Evolutionary conservation across 345 rosid genomes (phyloP), one percentile per base, ranked within the genome.

Genomic region (Physaria fendleri): DNA sequence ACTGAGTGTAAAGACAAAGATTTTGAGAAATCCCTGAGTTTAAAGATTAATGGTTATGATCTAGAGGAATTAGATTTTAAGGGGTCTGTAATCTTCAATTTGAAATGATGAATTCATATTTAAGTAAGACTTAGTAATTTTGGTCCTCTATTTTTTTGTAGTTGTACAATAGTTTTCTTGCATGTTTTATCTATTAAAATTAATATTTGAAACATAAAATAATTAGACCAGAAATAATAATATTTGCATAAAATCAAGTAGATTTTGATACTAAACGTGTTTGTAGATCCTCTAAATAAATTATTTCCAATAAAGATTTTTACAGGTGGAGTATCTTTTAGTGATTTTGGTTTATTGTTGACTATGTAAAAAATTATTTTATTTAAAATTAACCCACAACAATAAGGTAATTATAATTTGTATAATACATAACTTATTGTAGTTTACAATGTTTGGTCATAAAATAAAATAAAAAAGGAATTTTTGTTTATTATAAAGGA

Each of bases 1-100:
- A 73, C 1, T 83, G 72, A 80, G 28, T 9, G 32, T n/a, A n/a
- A n/a, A 18, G 4, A 21, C 3, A 15, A 4, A 30, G 40, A 23
- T 47, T 38, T 39, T 58, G 56, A 41, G 21, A 34, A 59, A 33
- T 32, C 20, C 34, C 34, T 6, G 35, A 23, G 53, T 32, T 53
- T 42, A 52, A 52, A 39, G 44, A 15, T 24, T 54, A 54, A 23
- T 65, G 22, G 11, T 55, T 52, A 33, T 20, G 9, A 23, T 41
- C 11, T 62, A 35, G 45, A 24, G 42, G 6, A 46, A 24, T 29
- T 29, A 13, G 50, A 14, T 61, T 13, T 50, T 3, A 3, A 62
- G 41, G 17, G 6, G 16, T 13, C 55, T 43, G 62, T 12, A 43
- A 43, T 44, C 17, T 18, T 55, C 34, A 25, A 33, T 54, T 65